Base-by-base conservation (phyloP, 495 filamentous ascomycete genomes). In the Extremus antarcticus region DNA sequence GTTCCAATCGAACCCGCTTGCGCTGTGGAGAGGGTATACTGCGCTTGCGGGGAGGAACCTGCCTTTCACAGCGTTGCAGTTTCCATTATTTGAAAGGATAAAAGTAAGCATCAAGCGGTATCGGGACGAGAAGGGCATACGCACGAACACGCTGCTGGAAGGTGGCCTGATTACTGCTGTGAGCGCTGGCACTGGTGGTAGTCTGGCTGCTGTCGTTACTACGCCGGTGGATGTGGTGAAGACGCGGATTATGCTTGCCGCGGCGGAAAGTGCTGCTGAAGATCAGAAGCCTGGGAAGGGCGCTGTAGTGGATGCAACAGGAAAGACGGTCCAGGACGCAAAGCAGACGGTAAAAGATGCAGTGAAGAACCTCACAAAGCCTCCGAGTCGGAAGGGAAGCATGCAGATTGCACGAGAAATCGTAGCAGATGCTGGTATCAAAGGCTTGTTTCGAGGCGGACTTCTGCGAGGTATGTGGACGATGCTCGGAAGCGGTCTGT, bases 141-240 rank as follows among this genome's bases (percentile, higher is more conserved):
- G 48, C 52, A 65, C 46, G 22, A 63, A 65, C 2, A 69, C 58
- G 22, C 54, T 87, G 35, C 51, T 75, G 17, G 84, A 87, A 70
- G 79, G 80, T 19, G 87, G 78, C 0, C 39, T 81, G 0, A 73
- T 89, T 35, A 90, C 85, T 0, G 89, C 85, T 0, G 50, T 79
- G 1, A 79, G 82, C 57, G 89, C 88, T 0, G 85, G 78, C 8
- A 54, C 75, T 9, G 82, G 87, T 2, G 90, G 88, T 0, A 74
- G 76, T 9, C 66, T 90, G 13, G 79, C 88, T 3, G 82, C 87
- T 3, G 71, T 82, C 2, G 64, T 88, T 2, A 92, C 88, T 4
- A 91, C 87, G 25, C 88, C 88, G 0, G 78, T 88, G 50, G 88
- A 92, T 67, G 86, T 91, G 16, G 78, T 91, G 1, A 92, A 92